phyloP scores from a whole-genome alignment of 257 asterid genomes.

The Sherardia arvensis region DNA sequence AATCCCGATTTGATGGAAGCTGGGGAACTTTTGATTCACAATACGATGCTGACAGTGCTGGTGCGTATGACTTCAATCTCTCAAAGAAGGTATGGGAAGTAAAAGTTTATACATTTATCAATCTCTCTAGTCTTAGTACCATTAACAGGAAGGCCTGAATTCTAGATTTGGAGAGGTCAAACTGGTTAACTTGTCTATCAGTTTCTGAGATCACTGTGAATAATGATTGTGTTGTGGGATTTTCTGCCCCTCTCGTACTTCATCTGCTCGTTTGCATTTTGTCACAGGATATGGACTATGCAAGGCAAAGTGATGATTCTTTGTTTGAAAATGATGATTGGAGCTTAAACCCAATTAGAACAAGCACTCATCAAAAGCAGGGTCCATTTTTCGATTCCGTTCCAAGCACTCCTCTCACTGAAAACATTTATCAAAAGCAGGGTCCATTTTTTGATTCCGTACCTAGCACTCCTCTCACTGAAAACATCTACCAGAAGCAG shows the following conservation, averaged over 20 bases:
- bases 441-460: constrained; percentile 22
- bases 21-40: constrained; percentile 72
- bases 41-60: constrained; percentile 55
- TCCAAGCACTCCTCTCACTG: constrained; percentile 20
- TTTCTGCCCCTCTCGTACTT: not conserved
- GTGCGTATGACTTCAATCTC: constrained; percentile 50
- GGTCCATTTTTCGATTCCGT: constrained; percentile 23
- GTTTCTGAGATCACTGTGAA: not conserved
- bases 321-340: constrained; percentile 60
- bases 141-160: not conserved
- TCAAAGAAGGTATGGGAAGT: constrained; percentile 16
- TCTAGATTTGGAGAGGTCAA: not conserved
- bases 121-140: not conserved
- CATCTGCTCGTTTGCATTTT: constrained; percentile 15
- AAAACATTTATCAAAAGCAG: constrained; percentile 16
- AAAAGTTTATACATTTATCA: not conserved
- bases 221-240: not conserved
- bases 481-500: constrained; percentile 17
- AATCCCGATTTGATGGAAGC: constrained; percentile 29
- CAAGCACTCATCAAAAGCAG: constrained; percentile 22
- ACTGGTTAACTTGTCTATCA: not conserved
- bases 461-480: constrained; percentile 22
- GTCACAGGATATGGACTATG: constrained; percentile 45
- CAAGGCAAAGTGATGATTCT: constrained; percentile 34
- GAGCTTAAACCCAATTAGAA: constrained; percentile 76